Percentiles rank a stretch among this genome's conserved stretches.
These are phyloP conservation scores for Botryotinia narcissicola DNA, from an alignment of 2,329 filamentous ascomycete genomes.

Conservation along the genomic window DNA sequence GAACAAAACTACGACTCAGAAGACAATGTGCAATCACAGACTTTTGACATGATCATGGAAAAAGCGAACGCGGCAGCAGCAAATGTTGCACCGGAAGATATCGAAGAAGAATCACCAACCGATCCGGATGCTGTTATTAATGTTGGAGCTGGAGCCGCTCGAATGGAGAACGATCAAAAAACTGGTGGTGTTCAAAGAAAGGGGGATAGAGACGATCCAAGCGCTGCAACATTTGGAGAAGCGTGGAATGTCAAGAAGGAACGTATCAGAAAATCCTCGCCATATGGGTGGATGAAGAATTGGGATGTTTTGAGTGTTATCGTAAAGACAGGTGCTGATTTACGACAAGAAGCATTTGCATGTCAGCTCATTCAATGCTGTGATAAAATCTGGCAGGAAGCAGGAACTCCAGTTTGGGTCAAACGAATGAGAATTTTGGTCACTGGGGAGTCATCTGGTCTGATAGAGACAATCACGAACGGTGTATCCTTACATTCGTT, in stretches of 20 bases:
- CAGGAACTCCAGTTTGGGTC: constrained; percentile 76
- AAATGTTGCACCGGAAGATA: constrained; percentile 49
- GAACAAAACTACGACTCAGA: constrained; percentile 80
- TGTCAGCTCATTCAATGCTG: constrained; percentile 82
- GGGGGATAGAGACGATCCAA: constrained; percentile 80
- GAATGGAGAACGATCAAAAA: constrained; percentile 89
- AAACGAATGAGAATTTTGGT: constrained; percentile 85
- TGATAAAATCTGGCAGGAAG: constrained; percentile 77
- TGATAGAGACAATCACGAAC: constrained; percentile 86
- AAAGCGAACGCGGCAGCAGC: constrained; percentile 57
- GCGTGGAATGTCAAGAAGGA: constrained; percentile 84
- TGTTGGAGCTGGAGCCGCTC: constrained; percentile 70
- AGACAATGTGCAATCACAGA: constrained; percentile 64
- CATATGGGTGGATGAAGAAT: constrained; percentile 86
- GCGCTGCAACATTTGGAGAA: constrained; percentile 81
- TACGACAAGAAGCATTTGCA: constrained; percentile 82
- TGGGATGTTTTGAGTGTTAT: constrained; percentile 87
- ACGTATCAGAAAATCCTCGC: constrained; percentile 77
- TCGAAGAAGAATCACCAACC: constrained; percentile 52
- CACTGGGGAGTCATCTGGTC: constrained; percentile 77
- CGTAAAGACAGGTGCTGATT: constrained; percentile 80
- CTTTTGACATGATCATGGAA: constrained; percentile 80
- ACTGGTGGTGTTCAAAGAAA: constrained; percentile 78
- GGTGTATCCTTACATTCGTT: constrained; percentile 84
- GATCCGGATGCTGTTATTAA: constrained; percentile 50